These are phyloP conservation scores for Aegilops bicornis DNA, from an alignment of 176 grass and related monocot species.

Conservation along the genomic window DNA sequence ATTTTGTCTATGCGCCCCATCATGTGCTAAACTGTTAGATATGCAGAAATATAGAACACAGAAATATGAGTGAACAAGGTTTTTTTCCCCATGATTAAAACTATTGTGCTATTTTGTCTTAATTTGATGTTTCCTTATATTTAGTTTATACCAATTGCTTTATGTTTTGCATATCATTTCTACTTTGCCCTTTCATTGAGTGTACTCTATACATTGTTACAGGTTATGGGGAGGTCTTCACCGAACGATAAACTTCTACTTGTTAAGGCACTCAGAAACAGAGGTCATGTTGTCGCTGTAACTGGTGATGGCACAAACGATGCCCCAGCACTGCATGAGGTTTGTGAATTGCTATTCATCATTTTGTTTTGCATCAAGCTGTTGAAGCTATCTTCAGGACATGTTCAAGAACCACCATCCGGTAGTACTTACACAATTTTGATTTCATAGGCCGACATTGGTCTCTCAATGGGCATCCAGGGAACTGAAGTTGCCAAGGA, in stretches of 20 bases:
- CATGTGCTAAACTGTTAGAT: conserved; percentile 1
- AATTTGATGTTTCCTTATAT: not conserved
- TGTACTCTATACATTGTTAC: conserved; percentile 25
- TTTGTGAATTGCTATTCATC: conserved; percentile 21
- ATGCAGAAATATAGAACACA: not conserved
- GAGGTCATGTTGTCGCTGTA: conserved; percentile 87
- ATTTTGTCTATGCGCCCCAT: not conserved
- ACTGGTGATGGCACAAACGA: conserved; percentile 98
- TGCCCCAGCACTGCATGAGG: conserved; percentile 93
- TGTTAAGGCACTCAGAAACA: conserved; percentile 72
- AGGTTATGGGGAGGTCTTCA: conserved; percentile 97
- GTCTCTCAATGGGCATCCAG: conserved; percentile 94
- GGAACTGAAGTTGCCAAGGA: conserved; percentile 99
- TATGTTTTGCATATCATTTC: not conserved
- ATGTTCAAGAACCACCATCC: conserved; percentile 10
- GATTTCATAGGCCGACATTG: conserved; percentile 87
- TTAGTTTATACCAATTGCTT: not conserved
- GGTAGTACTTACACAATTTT: conserved; percentile 26
- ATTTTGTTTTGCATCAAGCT: not conserved
- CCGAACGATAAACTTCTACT: conserved; percentile 94
- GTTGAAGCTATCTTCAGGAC: not conserved
- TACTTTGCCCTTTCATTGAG: not conserved
- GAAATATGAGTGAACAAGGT: not conserved
- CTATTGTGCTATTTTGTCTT: not conserved
- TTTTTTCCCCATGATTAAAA: not conserved